Conservation (phyloP, 1,284 basidiomycete genomes). For the Sphaerobolus stellatus region DNA sequence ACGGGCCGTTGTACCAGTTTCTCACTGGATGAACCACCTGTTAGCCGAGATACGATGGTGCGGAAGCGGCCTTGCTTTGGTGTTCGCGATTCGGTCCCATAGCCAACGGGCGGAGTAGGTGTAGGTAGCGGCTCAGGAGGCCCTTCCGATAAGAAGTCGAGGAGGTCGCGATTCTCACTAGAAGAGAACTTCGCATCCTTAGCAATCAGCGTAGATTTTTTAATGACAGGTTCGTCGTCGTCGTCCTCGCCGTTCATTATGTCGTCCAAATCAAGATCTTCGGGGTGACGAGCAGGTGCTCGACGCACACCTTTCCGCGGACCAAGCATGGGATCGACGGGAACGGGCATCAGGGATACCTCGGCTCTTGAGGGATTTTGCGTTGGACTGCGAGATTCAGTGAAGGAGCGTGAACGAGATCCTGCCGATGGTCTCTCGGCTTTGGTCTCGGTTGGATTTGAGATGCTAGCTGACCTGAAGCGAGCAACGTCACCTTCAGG, state of each 20-base stretch:
- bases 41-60: conserved; percentile 76
- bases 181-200: conserved; percentile 29
- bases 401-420: conserved; percentile 14
- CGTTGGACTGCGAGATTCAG: conserved; percentile 11
- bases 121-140: too few relatives aligned
- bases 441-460: conserved; percentile 17
- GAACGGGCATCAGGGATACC: conserved; percentile 5
- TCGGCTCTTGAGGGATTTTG: conserved; percentile 11
- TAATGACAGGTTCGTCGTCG: conserved; percentile 36
- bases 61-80: conserved; percentile 54
- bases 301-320: conserved; percentile 43
- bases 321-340: conserved; percentile 10
- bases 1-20: too few relatives aligned
- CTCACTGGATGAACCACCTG: conserved; percentile 48
- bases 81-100: conserved; percentile 35
- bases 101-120: conserved; percentile 25
- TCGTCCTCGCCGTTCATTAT: conserved; percentile 67
- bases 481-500: conserved; percentile 13
- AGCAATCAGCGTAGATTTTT: conserved; percentile 26
- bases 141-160: conserved; percentile 64
- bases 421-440: conserved; percentile 8
- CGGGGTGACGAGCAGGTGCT: conserved; percentile 50
- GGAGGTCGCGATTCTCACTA: conserved; percentile 56
- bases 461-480: conserved; percentile 29
- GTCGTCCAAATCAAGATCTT: conserved; percentile 72